phyloP scores from a whole-genome alignment of 768 basidiomycete genomes.

The Sistotremastrum niveocremeum region DNA sequence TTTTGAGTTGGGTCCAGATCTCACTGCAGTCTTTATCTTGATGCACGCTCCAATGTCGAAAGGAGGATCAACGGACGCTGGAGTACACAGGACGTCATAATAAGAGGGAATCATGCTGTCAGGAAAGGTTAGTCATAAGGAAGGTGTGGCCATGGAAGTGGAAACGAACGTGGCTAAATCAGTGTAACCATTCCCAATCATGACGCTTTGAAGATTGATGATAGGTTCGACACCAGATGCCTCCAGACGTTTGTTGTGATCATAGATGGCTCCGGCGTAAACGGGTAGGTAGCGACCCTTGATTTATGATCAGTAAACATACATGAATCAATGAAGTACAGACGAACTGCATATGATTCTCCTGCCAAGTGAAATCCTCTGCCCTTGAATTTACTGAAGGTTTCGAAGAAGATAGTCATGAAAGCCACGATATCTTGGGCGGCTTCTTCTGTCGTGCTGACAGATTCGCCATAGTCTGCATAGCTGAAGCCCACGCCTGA shows the following conservation, averaged over 20 bases:
- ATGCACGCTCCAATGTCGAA: slow-evolving; percentile 1
- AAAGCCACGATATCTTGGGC: slow-evolving; percentile 22
- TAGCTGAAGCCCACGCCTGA: slow-evolving; percentile 37
- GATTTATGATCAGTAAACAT: slow-evolving; percentile 2
- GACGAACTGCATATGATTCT: slow-evolving; percentile 39
- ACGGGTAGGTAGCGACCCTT: slow-evolving; percentile 11
- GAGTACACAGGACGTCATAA: slow-evolving; percentile 7
- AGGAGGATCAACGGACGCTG: slow-evolving; percentile 3
- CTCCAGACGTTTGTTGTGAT: slow-evolving; percentile 17
- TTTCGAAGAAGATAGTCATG: slow-evolving; percentile 19
- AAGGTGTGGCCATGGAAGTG: not conserved
- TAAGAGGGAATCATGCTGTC: slow-evolving; percentile 2
- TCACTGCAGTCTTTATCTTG: not conserved
- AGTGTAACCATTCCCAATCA: slow-evolving; percentile 24
- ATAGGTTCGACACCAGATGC: slow-evolving; percentile 17
- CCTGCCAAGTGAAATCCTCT: slow-evolving; percentile 43
- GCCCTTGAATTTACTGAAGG: slow-evolving; percentile 17
- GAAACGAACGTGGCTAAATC: slow-evolving; percentile 1
- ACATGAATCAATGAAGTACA: not conserved
- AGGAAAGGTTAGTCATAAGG: not conserved
- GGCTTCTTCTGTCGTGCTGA: slow-evolving; percentile 16
- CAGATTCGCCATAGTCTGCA: slow-evolving; percentile 17
- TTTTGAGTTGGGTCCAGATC: not conserved
- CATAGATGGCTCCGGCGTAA: slow-evolving; percentile 21
- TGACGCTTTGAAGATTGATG: slow-evolving; percentile 10